Evolutionary conservation across 345 rosid species (phyloP).

Genomic region (Syzygium grande): DNA sequence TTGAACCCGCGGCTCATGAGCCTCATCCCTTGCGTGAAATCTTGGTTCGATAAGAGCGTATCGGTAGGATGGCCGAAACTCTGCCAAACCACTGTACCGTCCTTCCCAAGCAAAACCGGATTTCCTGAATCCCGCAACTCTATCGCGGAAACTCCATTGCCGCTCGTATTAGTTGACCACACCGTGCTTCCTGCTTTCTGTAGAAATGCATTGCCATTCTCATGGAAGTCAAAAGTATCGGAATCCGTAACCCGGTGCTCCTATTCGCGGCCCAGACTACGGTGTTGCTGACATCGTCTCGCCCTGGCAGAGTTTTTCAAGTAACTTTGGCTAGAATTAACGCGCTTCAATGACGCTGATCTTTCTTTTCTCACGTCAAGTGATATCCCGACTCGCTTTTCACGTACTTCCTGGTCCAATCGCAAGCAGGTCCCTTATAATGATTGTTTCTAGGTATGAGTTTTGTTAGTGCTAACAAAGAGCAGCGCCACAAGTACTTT

Average conservation of each 20-base stretch:
- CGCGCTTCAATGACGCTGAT: background rate
- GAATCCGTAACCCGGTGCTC: conserved; percentile 47
- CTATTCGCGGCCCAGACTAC: conserved; percentile 76
- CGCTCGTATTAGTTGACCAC: conserved; percentile 46
- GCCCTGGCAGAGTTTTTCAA: background rate
- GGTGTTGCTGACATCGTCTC: background rate
- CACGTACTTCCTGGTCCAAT: background rate
- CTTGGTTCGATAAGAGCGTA: conserved; percentile 57
- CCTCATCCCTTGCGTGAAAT: conserved; percentile 54
- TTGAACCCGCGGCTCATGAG: conserved; percentile 42
- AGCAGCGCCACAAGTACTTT: background rate
- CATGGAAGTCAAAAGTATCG: conserved; percentile 42
- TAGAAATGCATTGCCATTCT: conserved; percentile 47
- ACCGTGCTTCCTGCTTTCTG: conserved; percentile 21
- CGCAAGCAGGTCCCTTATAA: background rate
- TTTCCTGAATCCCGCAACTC: conserved; percentile 77
- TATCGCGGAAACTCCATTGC: conserved; percentile 49
- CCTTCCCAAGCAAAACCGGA: conserved; percentile 45
- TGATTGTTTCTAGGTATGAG: background rate
- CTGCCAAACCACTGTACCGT: conserved; percentile 47
- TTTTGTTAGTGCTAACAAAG: background rate
- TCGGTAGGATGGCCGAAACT: conserved; percentile 77
- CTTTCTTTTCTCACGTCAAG: background rate
- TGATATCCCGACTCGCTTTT: background rate
- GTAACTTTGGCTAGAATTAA: background rate